Conservation (phyloP, 169 alveolate genomes). For the Plasmodium vinckei region DNA sequence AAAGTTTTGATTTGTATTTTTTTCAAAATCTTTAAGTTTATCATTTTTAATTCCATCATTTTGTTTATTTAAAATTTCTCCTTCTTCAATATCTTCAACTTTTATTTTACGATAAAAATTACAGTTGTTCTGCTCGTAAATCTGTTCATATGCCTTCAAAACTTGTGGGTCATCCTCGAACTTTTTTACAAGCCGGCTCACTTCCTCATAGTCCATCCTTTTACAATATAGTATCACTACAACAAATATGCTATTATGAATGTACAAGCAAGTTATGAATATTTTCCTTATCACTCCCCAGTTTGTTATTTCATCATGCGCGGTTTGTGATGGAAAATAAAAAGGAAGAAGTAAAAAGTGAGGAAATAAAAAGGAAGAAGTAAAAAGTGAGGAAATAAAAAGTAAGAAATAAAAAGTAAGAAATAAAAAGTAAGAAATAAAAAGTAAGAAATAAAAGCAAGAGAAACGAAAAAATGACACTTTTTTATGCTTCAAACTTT, state of each 20-base stretch:
- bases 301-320: neutral
- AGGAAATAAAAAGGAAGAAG: neutral
- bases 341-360: neutral
- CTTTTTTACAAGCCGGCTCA: slow-evolving; percentile 6
- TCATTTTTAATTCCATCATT: neutral
- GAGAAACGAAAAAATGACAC: neutral
- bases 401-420: neutral
- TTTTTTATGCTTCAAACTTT: too few species aligned
- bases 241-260: too few species aligned
- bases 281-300: too few species aligned
- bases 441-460: neutral
- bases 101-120: slow-evolving; percentile 21
- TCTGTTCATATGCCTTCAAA: slow-evolving; percentile 17
- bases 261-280: too few species aligned
- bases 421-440: neutral
- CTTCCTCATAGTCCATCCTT: slow-evolving; percentile 20
- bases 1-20: slow-evolving; percentile 7
- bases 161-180: slow-evolving; percentile 31
- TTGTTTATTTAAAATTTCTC: neutral
- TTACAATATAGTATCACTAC: too few species aligned
- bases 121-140: slow-evolving; percentile 36
- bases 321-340: too few species aligned
- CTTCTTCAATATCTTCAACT: slow-evolving; percentile 32
- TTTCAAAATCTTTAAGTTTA: slow-evolving; percentile 15
- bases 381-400: neutral